Base-by-base conservation (phyloP, 2,329 filamentous ascomycete species). In the Rugonectria rugulosa region DNA sequence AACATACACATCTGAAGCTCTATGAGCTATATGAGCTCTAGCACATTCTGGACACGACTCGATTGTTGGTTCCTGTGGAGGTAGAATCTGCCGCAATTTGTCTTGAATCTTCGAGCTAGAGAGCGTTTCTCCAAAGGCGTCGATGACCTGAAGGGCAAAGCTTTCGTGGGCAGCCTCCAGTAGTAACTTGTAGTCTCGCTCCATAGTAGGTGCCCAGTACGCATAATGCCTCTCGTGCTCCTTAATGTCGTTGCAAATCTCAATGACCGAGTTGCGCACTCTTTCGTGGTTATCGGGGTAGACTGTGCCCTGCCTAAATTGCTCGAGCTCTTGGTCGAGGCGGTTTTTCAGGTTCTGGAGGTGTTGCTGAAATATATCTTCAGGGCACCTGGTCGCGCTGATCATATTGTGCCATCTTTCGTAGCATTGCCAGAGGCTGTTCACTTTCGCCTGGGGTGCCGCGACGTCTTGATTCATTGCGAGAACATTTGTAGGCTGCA, bases 221-320 rank as follows among this genome's bases (percentile, higher is more conserved):
- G 6, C 14, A 24, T 34, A 23, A 23, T 45, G 27, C 11, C n/a
- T 45, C 42, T 45, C 42, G 42, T 32, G 42, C 19, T 45, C 42
- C 27, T 45, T 34, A 19, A 34, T 34, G 27, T 45, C 42, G 27
- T 19, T 21, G 6, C 11, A 26, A 12, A 34, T 26, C 19, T 34
- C 17, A 34, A 45, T 6, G 17, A 45, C 15, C 27, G 6, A 15
- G 27, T 45, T n/a, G 42, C 11, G 2, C 12, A 9, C 4, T 24
- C 26, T 34, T 17, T 34, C 3, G 31, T 34, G 34, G 27, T 11
- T 24, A 3, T 45, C 31, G 29, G 42, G 3, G n/a, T 34, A 11
- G 17, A 24, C 8, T n/a, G 27, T 4, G 29, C 17, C 17, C 27
- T 34, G 19, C 12, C 3, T 34, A 21, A 34, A 11, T 32, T 24